Percentiles rank a stretch among this genome's conserved stretches.
These are phyloP conservation scores for Trapa bicornis DNA, from an alignment of 345 rosid species.

Conservation along the genomic window DNA sequence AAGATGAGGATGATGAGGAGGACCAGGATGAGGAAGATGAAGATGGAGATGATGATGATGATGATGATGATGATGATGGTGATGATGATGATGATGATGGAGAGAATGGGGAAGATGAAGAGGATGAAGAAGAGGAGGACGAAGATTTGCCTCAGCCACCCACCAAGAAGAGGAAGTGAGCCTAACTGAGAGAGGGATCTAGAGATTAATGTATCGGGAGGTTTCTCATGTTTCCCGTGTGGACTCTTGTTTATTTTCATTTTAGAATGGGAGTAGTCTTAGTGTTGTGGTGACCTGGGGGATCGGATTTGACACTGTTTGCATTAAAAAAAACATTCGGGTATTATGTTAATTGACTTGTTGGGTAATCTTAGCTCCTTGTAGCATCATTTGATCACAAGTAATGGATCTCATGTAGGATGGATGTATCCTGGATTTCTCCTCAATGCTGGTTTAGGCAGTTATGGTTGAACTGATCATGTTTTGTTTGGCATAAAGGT, in stretches of 20 bases:
- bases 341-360: background rate
- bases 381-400: too few species aligned
- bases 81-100: constrained; percentile 29
- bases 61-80: constrained; percentile 17
- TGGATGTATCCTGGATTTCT: too few species aligned
- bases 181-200: background rate
- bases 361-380: background rate
- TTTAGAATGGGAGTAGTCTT: background rate
- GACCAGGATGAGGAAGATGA: constrained; percentile 21
- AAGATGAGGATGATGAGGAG: constrained; percentile 29
- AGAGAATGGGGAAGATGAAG: constrained; percentile 28
- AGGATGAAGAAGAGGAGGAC: constrained; percentile 15
- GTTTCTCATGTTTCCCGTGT: background rate
- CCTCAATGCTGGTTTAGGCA: too few species aligned
- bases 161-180: constrained; percentile 45
- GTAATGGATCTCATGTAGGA: too few species aligned
- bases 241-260: background rate
- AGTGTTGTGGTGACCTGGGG: background rate
- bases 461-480: too few species aligned
- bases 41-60: constrained; percentile 11
- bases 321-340: background rate
- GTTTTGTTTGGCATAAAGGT: too few species aligned
- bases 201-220: background rate
- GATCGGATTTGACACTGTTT: background rate
- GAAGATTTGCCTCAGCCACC: constrained; percentile 41